Evolutionary conservation across 345 rosid species (phyloP), one percentile per base, ranked within the genome.

Genomic region (Eucalyptus erythrocorys): DNA sequence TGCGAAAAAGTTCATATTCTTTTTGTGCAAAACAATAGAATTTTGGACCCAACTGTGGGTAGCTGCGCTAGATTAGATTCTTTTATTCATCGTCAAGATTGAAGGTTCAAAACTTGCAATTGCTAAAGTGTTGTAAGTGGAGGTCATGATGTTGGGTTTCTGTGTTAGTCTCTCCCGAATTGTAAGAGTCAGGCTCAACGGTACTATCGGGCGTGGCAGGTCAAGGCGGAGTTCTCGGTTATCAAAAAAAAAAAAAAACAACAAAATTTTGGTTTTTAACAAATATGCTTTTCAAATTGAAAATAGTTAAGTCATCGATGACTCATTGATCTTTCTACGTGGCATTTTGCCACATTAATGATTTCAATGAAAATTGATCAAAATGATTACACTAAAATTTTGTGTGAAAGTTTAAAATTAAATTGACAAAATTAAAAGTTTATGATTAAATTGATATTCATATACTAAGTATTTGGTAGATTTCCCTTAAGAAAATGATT

Each of bases 301-400:
- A 10, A 37, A 4, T 3, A 13, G 1, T 68, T 10, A 15, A n/a
- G 40, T 64, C 40, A 66, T 50, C 2, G 4, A 51, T 19, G 55
- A 51, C 55, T 51, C 0, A 2, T 34, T 9, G 80, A 9, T 5
- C 13, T 10, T 68, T 3, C 1, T 66, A 66, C 1, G 4, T 1
- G 4, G 42, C 2, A 71, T 10, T 10, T 10, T 5, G 45, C 6
- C 7, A 3, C 3, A 3, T 71, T 10, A 8, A 2, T 17, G 81
- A 71, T 71, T 71, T 71, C 13, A 17, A 32, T 32, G 10, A 17
- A 68, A 34, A 71, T 68, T 17, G 4, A 4, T 9, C 1, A 34
- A 2, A 71, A 34, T 4, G 4, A 9, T 9, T 71, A 19, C 1
- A 16, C 6, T 71, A 21, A 19, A 34, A 68, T 9, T 34, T 27